Conservation (phyloP, 148 eudicot genomes). For the Suaeda aralocaspica region DNA sequence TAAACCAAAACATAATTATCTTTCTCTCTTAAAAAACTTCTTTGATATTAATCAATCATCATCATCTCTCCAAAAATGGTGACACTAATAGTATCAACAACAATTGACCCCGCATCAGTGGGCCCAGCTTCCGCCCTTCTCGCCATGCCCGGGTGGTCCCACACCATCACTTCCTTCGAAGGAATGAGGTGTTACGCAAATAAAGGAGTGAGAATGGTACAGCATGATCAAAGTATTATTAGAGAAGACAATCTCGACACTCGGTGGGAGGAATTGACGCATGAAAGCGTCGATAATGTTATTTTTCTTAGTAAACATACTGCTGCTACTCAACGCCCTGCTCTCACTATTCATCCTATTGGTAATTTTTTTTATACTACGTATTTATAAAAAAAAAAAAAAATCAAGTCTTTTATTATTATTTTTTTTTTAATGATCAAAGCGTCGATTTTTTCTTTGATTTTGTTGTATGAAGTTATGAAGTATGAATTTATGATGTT, state of each 20-base stretch:
- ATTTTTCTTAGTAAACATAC: conserved; percentile 65
- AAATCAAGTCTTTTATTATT: too few species aligned
- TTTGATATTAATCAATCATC: not conserved
- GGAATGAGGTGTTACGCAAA: conserved; percentile 49
- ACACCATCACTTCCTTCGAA: conserved; percentile 56
- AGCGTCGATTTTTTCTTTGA: too few species aligned
- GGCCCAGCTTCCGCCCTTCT: conserved; percentile 59
- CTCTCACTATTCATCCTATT: conserved; percentile 73
- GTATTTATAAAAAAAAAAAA: too few species aligned
- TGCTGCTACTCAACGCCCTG: conserved; percentile 71
- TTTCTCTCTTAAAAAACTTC: too few species aligned
- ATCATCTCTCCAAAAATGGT: conserved; percentile 30
- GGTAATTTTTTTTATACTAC: conserved; percentile 29
- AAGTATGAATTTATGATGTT: too few species aligned
- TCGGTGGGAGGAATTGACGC: conserved; percentile 55
- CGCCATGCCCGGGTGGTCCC: conserved; percentile 63
- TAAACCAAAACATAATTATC: too few species aligned
- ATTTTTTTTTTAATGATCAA: not conserved
- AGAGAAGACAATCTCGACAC: conserved; percentile 57
- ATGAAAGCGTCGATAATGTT: conserved; percentile 53
- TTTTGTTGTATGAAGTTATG: too few species aligned
- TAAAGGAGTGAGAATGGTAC: conserved; percentile 49
- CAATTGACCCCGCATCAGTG: conserved; percentile 59
- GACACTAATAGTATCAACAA: conserved; percentile 65
- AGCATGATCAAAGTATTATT: conserved; percentile 53